Base-by-base conservation (phyloP, 495 filamentous ascomycete genomes). In the Tricharina praecox region DNA sequence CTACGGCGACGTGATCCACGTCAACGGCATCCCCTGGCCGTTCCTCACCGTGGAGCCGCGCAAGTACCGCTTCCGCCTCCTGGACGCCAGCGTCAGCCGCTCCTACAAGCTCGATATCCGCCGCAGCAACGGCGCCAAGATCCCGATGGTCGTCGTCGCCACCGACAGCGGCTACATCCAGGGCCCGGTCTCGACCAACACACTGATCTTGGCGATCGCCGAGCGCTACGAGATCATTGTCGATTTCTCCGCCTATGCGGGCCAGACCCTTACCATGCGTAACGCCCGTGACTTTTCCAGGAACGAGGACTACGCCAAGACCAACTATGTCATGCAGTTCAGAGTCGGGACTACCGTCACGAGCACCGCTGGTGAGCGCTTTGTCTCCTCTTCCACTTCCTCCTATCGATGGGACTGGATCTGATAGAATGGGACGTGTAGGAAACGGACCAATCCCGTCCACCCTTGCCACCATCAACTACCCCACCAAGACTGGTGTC, bases 11-110 rank as follows among this genome's bases (percentile, higher is more conserved):
- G n/a, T n/a, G n/a, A n/a, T n/a, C n/a, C n/a, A n/a, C n/a, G n/a
- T n/a, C n/a, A 76, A 76, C 52, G 73, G 67, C 2, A 67, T 71
- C 46, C 70, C 71, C 0, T 76, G 71, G 71, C 72, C 73, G 0
- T 70, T 61, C 52, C 53, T 72, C 16, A 62, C 60, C 11, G 73
- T 76, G 13, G 62, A 75, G 52, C 71, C 72, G 0, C 65, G 73
- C 53, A 74, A 74, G 47, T 76, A 76, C 56, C 70, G 71, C 16
- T 65, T 76, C 46, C 59, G 73, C 16, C 58, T 76, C 30, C 54
- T 74, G 15, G 63, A 75, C 52, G 65, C 69, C 0, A 52, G 70
- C 25, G 55, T 74, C 42, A 67, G 64, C 18, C 62, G 73, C 15
- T 59, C 65, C n/a, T 76, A 69, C 43, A 53, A 61, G 1, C 64